phyloP scores from a whole-genome alignment of 148 eudicot genomes.

The Silene uniflora region DNA sequence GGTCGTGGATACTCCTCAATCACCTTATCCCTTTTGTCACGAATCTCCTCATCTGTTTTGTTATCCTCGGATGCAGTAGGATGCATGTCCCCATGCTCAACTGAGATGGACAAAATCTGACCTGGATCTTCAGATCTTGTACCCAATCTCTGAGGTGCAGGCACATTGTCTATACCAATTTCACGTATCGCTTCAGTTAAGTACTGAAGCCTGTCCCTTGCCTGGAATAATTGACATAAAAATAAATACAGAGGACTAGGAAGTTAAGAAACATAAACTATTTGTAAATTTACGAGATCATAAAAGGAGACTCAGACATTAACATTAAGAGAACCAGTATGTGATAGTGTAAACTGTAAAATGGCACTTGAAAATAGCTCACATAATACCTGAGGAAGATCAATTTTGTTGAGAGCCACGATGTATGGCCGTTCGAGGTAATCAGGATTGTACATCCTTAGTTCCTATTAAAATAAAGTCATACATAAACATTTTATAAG shows the following conservation, averaged over 20 bases:
- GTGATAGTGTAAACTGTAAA: background rate
- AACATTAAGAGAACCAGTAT: background rate
- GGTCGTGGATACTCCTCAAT: slow-evolving; percentile 89
- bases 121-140: slow-evolving; percentile 25
- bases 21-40: slow-evolving; percentile 56
- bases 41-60: slow-evolving; percentile 53
- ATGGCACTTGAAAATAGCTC: slow-evolving; percentile 5
- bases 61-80: slow-evolving; percentile 36
- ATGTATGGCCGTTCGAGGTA: slow-evolving; percentile 87
- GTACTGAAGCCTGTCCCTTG: slow-evolving; percentile 54
- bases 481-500: slow-evolving; percentile 3
- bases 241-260: background rate
- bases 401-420: slow-evolving; percentile 93
- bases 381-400: slow-evolving; percentile 71
- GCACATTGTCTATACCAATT: slow-evolving; percentile 47
- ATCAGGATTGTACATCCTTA: slow-evolving; percentile 96
- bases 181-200: slow-evolving; percentile 59
- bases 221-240: slow-evolving; percentile 36
- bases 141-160: slow-evolving; percentile 15
- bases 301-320: background rate
- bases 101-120: slow-evolving; percentile 25
- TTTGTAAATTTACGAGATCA: slow-evolving; percentile 1
- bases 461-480: slow-evolving; percentile 40
- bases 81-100: slow-evolving; percentile 23
- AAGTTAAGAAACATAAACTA: background rate